Evolutionary conservation across 768 basidiomycete species (phyloP).

Genomic region (Naganishia vaughanmartiniae): DNA sequence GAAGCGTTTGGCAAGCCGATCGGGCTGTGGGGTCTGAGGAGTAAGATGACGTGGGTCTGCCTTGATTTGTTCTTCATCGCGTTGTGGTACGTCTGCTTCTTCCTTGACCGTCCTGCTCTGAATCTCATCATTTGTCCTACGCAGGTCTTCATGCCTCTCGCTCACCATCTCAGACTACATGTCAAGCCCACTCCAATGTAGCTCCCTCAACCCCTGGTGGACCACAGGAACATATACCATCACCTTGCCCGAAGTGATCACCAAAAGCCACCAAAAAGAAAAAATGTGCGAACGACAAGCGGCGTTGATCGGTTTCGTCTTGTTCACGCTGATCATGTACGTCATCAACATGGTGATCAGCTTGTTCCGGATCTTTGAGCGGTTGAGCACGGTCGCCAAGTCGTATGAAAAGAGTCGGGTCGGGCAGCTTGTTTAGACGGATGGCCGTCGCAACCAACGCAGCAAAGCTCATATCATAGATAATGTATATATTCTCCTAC

Average conservation of each 20-base stretch:
- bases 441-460: too few species aligned
- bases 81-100: slow-evolving; percentile 43
- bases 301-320: slow-evolving; percentile 40
- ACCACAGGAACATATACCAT: slow-evolving; percentile 34
- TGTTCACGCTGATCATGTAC: slow-evolving; percentile 42
- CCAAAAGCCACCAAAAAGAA: slow-evolving; percentile 30
- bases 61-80: slow-evolving; percentile 50
- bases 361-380: slow-evolving; percentile 49
- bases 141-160: slow-evolving; percentile 37
- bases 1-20: slow-evolving; percentile 51
- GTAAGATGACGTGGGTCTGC: slow-evolving; percentile 52
- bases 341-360: slow-evolving; percentile 48
- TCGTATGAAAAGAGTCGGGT: slow-evolving; percentile 26
- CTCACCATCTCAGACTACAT: slow-evolving; percentile 49
- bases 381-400: slow-evolving; percentile 29
- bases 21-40: slow-evolving; percentile 50
- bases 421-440: slow-evolving; percentile 14
- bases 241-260: slow-evolving; percentile 37
- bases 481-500: not conserved
- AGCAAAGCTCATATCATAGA: too few species aligned
- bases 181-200: slow-evolving; percentile 48
- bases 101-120: not conserved
- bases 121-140: not conserved
- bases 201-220: slow-evolving; percentile 43
- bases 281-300: slow-evolving; percentile 44